Evolutionary conservation across 495 filamentous ascomycete species (phyloP).

Genomic region (Podospora pseudocomata): DNA sequence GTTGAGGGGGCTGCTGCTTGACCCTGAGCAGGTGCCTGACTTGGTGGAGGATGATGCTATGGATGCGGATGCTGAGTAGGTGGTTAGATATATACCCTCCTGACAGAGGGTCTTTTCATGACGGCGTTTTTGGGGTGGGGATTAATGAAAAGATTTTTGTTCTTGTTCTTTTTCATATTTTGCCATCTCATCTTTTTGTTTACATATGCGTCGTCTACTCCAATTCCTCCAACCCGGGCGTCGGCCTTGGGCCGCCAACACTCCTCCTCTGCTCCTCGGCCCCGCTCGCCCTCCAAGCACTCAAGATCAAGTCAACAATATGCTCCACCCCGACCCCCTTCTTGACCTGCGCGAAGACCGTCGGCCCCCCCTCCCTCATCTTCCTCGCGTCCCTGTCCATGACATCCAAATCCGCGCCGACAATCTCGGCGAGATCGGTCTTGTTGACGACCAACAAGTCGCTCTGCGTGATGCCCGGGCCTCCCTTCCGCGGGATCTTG

Average conservation of each 20-base stretch:
- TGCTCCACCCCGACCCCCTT: constrained; percentile 76
- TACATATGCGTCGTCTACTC: neutral
- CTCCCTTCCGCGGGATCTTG: constrained; percentile 94
- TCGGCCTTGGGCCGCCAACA: constrained; percentile 49
- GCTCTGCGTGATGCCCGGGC: constrained; percentile 92
- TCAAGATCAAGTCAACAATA: constrained; percentile 84
- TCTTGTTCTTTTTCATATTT: neutral
- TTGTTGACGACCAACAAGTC: constrained; percentile 95
- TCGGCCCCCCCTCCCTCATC: constrained; percentile 94
- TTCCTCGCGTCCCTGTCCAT: constrained; percentile 94
- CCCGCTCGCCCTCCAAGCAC: constrained; percentile 87
- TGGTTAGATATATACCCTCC: neutral
- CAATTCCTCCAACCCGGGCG: constrained; percentile 33
- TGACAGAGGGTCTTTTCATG: neutral
- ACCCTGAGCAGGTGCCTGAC: constrained; percentile 20
- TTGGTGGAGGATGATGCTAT: constrained; percentile 28
- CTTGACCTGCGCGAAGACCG: constrained; percentile 97
- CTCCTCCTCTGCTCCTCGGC: constrained; percentile 59
- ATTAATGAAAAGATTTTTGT: neutral
- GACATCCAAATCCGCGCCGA: constrained; percentile 85
- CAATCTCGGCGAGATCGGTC: constrained; percentile 85
- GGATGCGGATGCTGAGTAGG: constrained; percentile 37
- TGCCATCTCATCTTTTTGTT: neutral
- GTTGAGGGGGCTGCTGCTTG: constrained; percentile 43
- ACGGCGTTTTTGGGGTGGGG: neutral